Evolutionary conservation across 495 filamentous ascomycete genomes (phyloP).

Genomic region (Ramalina intermedia): DNA sequence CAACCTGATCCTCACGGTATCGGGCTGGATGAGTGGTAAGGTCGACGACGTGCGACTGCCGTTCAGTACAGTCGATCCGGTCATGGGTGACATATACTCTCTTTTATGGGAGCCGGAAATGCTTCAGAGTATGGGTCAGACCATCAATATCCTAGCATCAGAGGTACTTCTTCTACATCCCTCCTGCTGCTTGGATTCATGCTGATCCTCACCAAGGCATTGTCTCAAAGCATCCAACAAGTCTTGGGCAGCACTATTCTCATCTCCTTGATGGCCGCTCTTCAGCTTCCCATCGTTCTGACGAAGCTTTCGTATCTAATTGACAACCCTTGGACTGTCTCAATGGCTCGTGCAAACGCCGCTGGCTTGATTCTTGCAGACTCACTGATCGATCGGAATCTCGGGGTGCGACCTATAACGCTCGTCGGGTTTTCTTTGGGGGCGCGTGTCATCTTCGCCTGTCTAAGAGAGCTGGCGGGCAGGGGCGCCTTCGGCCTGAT

Average conservation of each 20-base stretch:
- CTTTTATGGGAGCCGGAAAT: constrained; percentile 98
- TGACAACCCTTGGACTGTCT: constrained; percentile 96
- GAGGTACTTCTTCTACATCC: constrained; percentile 49
- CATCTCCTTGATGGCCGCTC: constrained; percentile 74
- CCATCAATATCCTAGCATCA: constrained; percentile 94
- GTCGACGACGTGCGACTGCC: constrained; percentile 91
- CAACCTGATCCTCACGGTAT: constrained; percentile 88
- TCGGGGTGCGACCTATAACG: constrained; percentile 82
- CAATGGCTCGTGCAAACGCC: constrained; percentile 71
- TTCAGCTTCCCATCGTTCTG: constrained; percentile 85
- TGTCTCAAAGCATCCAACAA: constrained; percentile 93
- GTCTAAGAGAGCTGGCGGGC: constrained; percentile 71
- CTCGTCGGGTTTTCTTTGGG: constrained; percentile 95
- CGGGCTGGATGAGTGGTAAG: constrained; percentile 97
- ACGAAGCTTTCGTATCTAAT: constrained; percentile 94
- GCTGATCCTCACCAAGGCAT: constrained; percentile 41
- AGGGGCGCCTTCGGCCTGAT: constrained; percentile 83
- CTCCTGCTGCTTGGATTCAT: background rate
- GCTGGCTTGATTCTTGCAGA: constrained; percentile 93
- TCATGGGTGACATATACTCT: constrained; percentile 98
- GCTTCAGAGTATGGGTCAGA: constrained; percentile 91
- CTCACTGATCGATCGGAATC: constrained; percentile 79
- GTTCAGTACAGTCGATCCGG: constrained; percentile 86
- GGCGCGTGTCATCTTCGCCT: constrained; percentile 83
- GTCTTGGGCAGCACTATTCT: constrained; percentile 83